Percentiles rank a stretch among this genome's conserved stretches.
phyloP scores from a whole-genome alignment of 225 moss, liverwort and hornwort genomes.

The Neckera pumila region DNA sequence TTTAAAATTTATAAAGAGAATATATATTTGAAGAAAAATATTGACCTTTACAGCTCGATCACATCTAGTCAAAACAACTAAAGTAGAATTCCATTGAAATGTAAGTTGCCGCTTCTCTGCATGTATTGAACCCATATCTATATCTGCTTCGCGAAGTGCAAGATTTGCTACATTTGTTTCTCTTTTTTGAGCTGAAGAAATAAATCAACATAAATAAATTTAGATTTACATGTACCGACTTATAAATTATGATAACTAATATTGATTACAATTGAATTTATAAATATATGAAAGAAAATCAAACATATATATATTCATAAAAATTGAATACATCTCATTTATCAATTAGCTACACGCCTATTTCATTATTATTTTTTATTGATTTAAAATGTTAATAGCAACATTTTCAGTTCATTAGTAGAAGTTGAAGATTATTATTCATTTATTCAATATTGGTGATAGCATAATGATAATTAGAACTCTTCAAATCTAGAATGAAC shows the following conservation, averaged over 20 bases:
- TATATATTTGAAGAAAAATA: background rate
- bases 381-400: rapidly evolving
- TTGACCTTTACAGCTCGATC: slow-evolving; percentile 63
- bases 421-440: background rate
- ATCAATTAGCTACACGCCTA: rapidly evolving
- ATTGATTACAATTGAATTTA: background rate
- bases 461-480: background rate
- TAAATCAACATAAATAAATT: background rate
- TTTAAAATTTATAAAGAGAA: background rate
- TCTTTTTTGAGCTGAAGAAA: slow-evolving; percentile 55
- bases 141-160: slow-evolving; percentile 60
- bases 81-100: slow-evolving; percentile 86
- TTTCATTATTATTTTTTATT: too few species aligned
- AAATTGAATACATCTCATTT: too few species aligned
- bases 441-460: background rate
- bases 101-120: slow-evolving; percentile 75
- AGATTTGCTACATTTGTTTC: slow-evolving; percentile 61
- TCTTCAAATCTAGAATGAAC: background rate
- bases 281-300: too few species aligned
- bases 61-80: slow-evolving; percentile 55
- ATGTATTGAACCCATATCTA: slow-evolving; percentile 72
- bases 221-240: background rate
- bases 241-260: background rate
- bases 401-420: background rate
- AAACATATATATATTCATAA: background rate